Percentiles rank a stretch among this genome's conserved stretches.
phyloP scores from a whole-genome alignment of 768 basidiomycete species.

The Boletales sp. region DNA sequence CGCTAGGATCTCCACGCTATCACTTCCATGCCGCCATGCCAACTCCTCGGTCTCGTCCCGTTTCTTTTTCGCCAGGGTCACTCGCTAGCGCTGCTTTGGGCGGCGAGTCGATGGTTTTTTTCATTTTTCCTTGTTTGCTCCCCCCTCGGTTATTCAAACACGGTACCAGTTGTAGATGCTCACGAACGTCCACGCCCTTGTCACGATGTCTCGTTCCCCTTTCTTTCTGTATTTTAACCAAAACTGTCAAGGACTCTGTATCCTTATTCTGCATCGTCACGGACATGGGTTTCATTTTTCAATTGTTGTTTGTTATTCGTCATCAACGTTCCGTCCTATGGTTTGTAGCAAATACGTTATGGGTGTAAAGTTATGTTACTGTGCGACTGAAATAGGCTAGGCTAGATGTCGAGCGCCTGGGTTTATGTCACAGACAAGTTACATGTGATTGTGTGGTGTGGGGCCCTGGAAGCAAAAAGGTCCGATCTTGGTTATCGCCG shows the following conservation, averaged over 20 bases:
- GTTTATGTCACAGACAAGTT: not conserved
- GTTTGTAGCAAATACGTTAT: constrained; percentile 36
- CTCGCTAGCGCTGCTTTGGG: constrained; percentile 1
- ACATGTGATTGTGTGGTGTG: no score
- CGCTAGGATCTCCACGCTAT: constrained; percentile 14
- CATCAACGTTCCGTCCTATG: no score
- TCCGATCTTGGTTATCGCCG: no score
- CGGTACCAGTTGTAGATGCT: constrained; percentile 13
- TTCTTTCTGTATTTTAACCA: constrained; percentile 29
- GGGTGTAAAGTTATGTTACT: constrained; percentile 32
- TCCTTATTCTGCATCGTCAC: constrained; percentile 34
- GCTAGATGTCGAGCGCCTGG: not conserved
- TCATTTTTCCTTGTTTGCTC: constrained; percentile 6
- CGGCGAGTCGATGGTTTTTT: constrained; percentile 3
- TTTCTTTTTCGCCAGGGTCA: no score
- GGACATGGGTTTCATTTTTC: constrained; percentile 18
- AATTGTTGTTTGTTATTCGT: constrained; percentile 25
- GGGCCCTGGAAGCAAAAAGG: no score
- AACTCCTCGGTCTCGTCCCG: constrained; percentile 22
- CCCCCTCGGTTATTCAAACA: constrained; percentile 4
- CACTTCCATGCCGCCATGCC: constrained; percentile 23
- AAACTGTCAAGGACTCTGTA: constrained; percentile 25
- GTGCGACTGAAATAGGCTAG: not conserved
- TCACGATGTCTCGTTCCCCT: constrained; percentile 27
- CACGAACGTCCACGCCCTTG: constrained; percentile 26